Evolutionary conservation across 2,329 filamentous ascomycete species (phyloP), one percentile per base, ranked within the genome.

Genomic region (Pestalotiopsis sp.): DNA sequence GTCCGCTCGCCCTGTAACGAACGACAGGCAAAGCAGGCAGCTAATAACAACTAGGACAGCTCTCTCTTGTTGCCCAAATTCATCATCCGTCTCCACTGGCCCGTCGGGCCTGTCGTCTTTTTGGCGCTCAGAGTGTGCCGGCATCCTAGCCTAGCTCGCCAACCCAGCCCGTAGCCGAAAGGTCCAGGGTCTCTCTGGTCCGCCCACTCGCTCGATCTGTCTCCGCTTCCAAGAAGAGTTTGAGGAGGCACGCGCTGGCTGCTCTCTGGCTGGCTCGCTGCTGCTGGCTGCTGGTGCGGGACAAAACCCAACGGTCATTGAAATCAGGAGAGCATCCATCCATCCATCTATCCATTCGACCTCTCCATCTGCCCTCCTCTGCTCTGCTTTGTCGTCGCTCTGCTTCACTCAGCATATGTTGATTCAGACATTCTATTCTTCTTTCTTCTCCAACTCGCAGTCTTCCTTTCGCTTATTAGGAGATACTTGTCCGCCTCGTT

Each of bases 381-480:
- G 11, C 56, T 58, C 56, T 58, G 56, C 56, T 35, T 58, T 22
- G 20, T 13, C 2, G 30, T 7, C 9, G 7, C 30, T 30, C 30
- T 30, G 30, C 30, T 30, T 30, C 30, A 58, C 20, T 17, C 56
- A 26, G 22, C 56, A 58, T 13, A 5, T 40, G 59, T 44, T 35
- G 17, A 7, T 22, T 24, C 30, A 38, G 30, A 35, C 30, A 30
- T 9, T 30, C 30, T 9, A 30, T 38, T 22, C 59, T 62, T 40
- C 30, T 22, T 40, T 68, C 66, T 68, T 71, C 69, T 69, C 67
- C 17, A 66, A 65, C 60, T 61, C 68, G 70, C 58, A 69, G 68
- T 59, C 20, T n/a, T 52, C 44, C 44, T 22, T 52, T 52, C 44
- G 44, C 17, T 52, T n/a, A 52, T 9, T 30, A 52, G 44, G 20